Evolutionary conservation across 352 stramenopile genomes (phyloP).

Genomic region (Phytophthora uliginosa): DNA sequence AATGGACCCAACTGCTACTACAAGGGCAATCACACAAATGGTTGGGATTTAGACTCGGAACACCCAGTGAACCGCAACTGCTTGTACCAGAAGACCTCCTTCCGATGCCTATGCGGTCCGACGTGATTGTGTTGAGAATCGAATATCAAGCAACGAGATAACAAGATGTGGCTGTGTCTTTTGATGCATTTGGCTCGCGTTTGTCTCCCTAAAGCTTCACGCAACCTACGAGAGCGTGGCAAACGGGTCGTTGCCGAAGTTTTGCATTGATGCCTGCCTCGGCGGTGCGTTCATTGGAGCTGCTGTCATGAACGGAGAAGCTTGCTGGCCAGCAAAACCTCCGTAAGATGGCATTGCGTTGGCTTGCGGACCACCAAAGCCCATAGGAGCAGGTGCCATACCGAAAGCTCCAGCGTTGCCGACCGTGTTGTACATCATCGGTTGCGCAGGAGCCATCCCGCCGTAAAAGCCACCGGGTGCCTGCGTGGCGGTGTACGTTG

Average conservation of each 20-base stretch:
- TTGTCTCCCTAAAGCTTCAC: constrained; percentile 5
- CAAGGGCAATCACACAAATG: constrained; percentile 63
- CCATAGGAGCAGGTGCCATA: constrained; percentile 31
- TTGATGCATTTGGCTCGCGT: constrained; percentile 19
- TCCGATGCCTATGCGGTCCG: constrained; percentile 74
- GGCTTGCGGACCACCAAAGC: constrained; percentile 29
- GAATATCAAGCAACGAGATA: background rate
- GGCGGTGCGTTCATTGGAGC: constrained; percentile 31
- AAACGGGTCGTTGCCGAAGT: constrained; percentile 60
- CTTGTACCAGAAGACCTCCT: constrained; percentile 72
- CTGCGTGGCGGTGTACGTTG: constrained; percentile 30
- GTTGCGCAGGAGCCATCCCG: constrained; percentile 39
- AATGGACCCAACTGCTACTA: constrained; percentile 72
- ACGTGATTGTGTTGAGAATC: constrained; percentile 44
- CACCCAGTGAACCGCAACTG: constrained; percentile 85
- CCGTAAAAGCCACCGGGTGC: constrained; percentile 34
- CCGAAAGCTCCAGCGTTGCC: constrained; percentile 27
- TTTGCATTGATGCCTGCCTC: constrained; percentile 34
- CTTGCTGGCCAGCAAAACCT: constrained; percentile 30
- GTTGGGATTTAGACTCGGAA: constrained; percentile 60
- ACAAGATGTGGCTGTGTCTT: constrained; percentile 2
- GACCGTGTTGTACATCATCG: constrained; percentile 51
- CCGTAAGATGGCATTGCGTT: constrained; percentile 30
- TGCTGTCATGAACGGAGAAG: constrained; percentile 58
- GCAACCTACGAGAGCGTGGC: constrained; percentile 63